Percentiles rank a stretch among this genome's conserved stretches.
Evolutionary conservation across 1,284 basidiomycete genomes (phyloP).

Genomic region (Apiotrichum siamense): DNA sequence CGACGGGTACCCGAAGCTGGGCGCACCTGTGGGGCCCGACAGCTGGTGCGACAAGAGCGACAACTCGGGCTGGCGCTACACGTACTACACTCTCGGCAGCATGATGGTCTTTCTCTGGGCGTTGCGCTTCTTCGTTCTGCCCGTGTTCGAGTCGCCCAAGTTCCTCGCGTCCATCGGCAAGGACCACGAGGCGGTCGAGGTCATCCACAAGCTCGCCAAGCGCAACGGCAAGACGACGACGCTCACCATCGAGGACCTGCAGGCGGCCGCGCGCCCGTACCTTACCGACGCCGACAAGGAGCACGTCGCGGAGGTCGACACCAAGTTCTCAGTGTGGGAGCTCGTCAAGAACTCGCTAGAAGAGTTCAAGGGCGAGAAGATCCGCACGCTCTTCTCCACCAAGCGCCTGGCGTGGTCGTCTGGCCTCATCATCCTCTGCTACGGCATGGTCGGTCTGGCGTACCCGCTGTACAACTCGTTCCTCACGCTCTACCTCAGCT

Average conservation of each 20-base stretch:
- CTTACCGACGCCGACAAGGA: conserved; percentile 20
- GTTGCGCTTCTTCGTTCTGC: conserved; percentile 40
- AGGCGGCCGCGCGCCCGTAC: conserved; percentile 37
- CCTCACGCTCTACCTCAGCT: conserved; percentile 54
- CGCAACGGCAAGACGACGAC: conserved; percentile 53
- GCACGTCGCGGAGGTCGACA: conserved; percentile 13
- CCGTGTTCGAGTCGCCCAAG: conserved; percentile 59
- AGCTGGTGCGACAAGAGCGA: conserved; percentile 48
- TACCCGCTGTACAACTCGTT: conserved; percentile 52
- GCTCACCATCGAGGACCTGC: conserved; percentile 52
- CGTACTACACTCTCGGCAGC: conserved; percentile 53
- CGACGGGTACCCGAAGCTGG: neutral
- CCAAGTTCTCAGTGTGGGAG: conserved; percentile 31
- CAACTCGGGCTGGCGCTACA: conserved; percentile 62
- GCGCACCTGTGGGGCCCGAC: conserved; percentile 3
- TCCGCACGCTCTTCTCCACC: conserved; percentile 54
- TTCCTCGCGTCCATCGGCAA: conserved; percentile 56
- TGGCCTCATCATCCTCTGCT: conserved; percentile 53
- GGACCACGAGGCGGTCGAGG: conserved; percentile 56
- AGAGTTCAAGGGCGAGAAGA: conserved; percentile 51
- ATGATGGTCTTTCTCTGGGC: conserved; percentile 49
- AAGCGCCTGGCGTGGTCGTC: conserved; percentile 54
- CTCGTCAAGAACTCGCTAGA: conserved; percentile 49
- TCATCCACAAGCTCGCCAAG: conserved; percentile 50
- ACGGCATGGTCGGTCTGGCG: conserved; percentile 57